These are phyloP conservation scores for Plectosphaerella sp. DNA, from an alignment of 2,329 filamentous ascomycete genomes.

Conservation along the genomic window DNA sequence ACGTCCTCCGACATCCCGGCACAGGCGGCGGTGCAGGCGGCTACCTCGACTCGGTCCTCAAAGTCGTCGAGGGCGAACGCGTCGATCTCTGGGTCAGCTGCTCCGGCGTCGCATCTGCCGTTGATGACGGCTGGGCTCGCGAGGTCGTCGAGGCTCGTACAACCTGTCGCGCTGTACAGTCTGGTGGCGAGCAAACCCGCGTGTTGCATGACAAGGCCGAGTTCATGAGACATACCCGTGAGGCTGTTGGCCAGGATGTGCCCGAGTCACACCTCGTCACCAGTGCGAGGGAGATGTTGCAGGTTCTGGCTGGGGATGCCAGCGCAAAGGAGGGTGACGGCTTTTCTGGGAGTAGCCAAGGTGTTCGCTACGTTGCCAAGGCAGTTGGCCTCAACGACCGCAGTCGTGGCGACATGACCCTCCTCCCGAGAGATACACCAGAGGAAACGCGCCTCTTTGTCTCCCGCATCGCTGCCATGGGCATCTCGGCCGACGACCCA, in stretches of 20 bases:
- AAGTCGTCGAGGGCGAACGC: constrained; percentile 54
- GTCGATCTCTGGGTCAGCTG: constrained; percentile 72
- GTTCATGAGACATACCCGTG: constrained; percentile 56
- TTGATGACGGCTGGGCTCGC: constrained; percentile 64
- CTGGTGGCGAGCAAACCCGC: constrained; percentile 50
- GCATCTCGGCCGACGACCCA: constrained; percentile 47
- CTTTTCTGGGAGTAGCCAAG: constrained; percentile 17
- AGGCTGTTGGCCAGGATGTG: constrained; percentile 44
- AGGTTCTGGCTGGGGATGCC: constrained; percentile 39
- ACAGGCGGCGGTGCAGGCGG: constrained; percentile 22
- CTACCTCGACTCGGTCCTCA: constrained; percentile 54
- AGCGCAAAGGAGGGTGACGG: constrained; percentile 7
- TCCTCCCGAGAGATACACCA: constrained; percentile 53
- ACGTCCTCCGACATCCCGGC: constrained; percentile 31
- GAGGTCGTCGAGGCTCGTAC: constrained; percentile 55
- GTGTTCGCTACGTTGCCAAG: constrained; percentile 58
- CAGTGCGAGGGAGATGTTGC: constrained; percentile 45
- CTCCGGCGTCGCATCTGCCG: constrained; percentile 60
- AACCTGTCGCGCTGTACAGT: constrained; percentile 58
- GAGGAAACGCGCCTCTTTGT: constrained; percentile 52
- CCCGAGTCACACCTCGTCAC: constrained; percentile 50
- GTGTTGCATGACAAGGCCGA: constrained; percentile 60
- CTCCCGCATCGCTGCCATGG: constrained; percentile 36
- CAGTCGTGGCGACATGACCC: constrained; percentile 56
- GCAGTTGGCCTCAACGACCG: constrained; percentile 58